These are phyloP conservation scores for Saussurea involucrata DNA, from an alignment of 129 eudicot species.

Conservation along the genomic window DNA sequence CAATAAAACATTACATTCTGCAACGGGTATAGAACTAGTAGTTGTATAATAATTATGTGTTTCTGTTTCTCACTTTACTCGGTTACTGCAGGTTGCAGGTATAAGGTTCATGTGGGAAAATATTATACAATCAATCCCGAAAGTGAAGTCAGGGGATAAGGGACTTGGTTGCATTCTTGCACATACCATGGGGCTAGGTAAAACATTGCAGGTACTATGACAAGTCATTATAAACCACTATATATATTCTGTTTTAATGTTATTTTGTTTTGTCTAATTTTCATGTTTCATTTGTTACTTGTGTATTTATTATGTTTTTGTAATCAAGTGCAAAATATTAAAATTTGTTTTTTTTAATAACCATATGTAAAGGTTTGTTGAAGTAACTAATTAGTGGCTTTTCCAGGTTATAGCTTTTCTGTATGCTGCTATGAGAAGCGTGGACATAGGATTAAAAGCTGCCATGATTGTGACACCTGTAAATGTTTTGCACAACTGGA, in stretches of 20 bases:
- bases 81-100: conserved; percentile 65
- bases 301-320: background rate
- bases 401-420: conserved; percentile 83
- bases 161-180: conserved; percentile 99
- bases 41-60: background rate
- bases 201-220: conserved; percentile 84
- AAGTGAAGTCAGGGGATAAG: conserved; percentile 83
- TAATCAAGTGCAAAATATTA: background rate
- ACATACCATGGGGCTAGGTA: conserved; percentile 99
- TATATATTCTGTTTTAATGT: background rate
- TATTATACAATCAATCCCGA: conserved; percentile 71
- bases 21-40: background rate
- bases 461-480: conserved; percentile 92
- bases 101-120: conserved; percentile 99
- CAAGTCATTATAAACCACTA: background rate
- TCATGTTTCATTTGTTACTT: background rate
- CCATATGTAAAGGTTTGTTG: background rate
- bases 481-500: conserved; percentile 95
- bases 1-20: background rate
- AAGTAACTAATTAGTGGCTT: conserved; percentile 7
- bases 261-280: background rate
- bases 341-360: background rate
- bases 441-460: conserved; percentile 74
- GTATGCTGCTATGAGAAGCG: conserved; percentile 92
- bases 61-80: conserved; percentile 4